A percentile compares a stretch with the other conserved stretches of the same genome.
phyloP scores from a whole-genome alignment of 371 early-diverging fungal genomes.

The Rhizomucor miehei region DNA sequence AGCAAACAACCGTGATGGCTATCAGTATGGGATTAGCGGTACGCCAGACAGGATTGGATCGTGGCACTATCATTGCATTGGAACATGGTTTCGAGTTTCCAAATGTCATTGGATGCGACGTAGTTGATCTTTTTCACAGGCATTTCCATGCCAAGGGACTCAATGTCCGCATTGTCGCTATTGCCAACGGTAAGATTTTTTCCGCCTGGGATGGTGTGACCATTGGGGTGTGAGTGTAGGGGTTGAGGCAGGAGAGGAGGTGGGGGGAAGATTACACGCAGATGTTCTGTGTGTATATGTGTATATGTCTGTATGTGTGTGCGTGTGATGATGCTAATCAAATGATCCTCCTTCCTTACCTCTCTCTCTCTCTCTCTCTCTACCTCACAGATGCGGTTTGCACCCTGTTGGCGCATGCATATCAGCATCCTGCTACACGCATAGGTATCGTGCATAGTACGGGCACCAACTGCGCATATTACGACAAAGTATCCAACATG shows the following conservation, averaged over 20 bases:
- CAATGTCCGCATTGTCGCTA: conserved; percentile 43
- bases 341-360: too few relatives aligned
- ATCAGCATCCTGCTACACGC: conserved; percentile 81
- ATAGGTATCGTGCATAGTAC: conserved; percentile 92
- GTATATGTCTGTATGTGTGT: too few relatives aligned
- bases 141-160: conserved; percentile 41
- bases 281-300: too few relatives aligned
- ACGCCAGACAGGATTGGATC: conserved; percentile 37
- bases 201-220: background rate
- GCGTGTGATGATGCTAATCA: too few relatives aligned
- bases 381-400: conserved; percentile 80
- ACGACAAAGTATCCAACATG: conserved; percentile 40
- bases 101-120: conserved; percentile 39
- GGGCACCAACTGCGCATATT: conserved; percentile 94
- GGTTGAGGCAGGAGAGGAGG: background rate
- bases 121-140: conserved; percentile 34
- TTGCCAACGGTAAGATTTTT: conserved; percentile 38
- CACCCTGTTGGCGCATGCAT: conserved; percentile 87
- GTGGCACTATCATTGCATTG: conserved; percentile 35
- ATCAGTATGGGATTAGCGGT: conserved; percentile 47
- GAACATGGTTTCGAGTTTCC: conserved; percentile 47
- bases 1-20: conserved; percentile 30
- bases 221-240: too few relatives aligned
- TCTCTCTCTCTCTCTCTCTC: too few relatives aligned
- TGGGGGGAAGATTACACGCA: too few relatives aligned